Conservation (phyloP, 2,329 filamentous ascomycete species). For the Orbilia quercus region DNA sequence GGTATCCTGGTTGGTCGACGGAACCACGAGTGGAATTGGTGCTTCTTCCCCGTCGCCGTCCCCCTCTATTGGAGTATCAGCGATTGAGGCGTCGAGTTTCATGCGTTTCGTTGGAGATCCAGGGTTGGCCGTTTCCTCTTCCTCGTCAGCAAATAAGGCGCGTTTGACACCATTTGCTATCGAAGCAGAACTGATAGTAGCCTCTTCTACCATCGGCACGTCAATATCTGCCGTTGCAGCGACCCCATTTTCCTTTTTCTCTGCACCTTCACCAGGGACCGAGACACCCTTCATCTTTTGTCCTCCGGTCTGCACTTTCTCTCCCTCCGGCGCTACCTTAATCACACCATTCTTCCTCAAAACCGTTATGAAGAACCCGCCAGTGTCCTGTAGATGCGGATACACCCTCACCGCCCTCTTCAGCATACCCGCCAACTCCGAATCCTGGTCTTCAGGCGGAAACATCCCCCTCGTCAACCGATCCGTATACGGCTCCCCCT, state of each 20-base stretch:
- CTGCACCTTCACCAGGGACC: not conserved
- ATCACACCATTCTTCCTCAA: constrained; percentile 79
- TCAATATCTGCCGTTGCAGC: constrained; percentile 27
- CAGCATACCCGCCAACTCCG: constrained; percentile 72
- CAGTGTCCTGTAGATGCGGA: constrained; percentile 93
- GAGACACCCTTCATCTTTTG: constrained; percentile 40
- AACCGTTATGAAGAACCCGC: constrained; percentile 96
- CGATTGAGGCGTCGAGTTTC: constrained; percentile 60
- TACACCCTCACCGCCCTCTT: constrained; percentile 94
- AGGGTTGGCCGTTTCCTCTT: constrained; percentile 59
- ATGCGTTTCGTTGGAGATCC: constrained; percentile 54
- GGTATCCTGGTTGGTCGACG: constrained; percentile 42
- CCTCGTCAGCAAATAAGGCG: constrained; percentile 60
- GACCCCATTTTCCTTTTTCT: constrained; percentile 10
- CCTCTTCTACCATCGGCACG: constrained; percentile 40
- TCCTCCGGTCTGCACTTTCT: constrained; percentile 48
- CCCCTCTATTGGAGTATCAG: constrained; percentile 61
- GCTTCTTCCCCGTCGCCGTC: constrained; percentile 59
- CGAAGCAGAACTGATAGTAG: constrained; percentile 51
- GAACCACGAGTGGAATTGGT: constrained; percentile 36
- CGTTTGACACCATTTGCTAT: constrained; percentile 61
- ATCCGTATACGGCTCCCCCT: constrained; percentile 68
- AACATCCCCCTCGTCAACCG: constrained; percentile 87
- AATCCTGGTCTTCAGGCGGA: constrained; percentile 69
- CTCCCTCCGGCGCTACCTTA: constrained; percentile 66